These are phyloP conservation scores for Penicillium paxilli DNA, from an alignment of 495 filamentous ascomycete species.

Conservation along the genomic window DNA sequence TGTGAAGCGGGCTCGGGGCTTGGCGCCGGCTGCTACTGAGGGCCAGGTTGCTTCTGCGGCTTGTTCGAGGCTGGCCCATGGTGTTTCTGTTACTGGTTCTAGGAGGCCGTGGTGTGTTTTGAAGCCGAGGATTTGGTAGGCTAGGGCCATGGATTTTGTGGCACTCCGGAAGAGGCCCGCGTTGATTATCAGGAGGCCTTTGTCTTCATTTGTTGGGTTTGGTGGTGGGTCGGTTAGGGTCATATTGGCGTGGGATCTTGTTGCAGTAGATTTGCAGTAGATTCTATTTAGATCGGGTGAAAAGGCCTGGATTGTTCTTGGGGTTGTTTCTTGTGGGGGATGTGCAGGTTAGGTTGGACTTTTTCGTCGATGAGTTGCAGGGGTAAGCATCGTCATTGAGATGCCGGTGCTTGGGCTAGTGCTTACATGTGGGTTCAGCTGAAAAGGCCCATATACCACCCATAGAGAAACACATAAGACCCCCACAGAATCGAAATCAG, in stretches of 20 bases:
- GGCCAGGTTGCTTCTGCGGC: conserved; percentile 6
- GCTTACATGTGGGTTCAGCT: neutral
- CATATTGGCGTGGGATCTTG: neutral
- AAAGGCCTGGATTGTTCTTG: no score
- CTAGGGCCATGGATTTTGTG: conserved; percentile 7
- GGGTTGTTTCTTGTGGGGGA: no score
- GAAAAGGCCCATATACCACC: no score
- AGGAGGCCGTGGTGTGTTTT: conserved; percentile 7
- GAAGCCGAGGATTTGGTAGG: conserved; percentile 5
- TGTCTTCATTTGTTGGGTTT: neutral
- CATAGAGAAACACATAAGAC: no score
- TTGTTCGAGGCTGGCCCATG: conserved; percentile 1
- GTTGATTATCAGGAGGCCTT: conserved; percentile 4
- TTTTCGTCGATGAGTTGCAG: neutral
- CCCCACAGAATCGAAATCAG: no score
- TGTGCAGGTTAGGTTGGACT: neutral
- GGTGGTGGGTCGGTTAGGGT: neutral
- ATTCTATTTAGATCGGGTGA: no score
- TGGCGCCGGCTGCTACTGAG: neutral
- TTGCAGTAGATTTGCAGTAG: neutral
- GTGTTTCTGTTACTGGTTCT: conserved; percentile 1
- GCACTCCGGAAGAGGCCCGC: conserved; percentile 7
- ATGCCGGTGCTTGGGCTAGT: neutral
- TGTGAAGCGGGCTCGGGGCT: conserved; percentile 1
- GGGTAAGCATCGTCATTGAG: neutral